Evolutionary conservation across 257 asterid species (phyloP).

Genomic region (Buddleja alternifolia): DNA sequence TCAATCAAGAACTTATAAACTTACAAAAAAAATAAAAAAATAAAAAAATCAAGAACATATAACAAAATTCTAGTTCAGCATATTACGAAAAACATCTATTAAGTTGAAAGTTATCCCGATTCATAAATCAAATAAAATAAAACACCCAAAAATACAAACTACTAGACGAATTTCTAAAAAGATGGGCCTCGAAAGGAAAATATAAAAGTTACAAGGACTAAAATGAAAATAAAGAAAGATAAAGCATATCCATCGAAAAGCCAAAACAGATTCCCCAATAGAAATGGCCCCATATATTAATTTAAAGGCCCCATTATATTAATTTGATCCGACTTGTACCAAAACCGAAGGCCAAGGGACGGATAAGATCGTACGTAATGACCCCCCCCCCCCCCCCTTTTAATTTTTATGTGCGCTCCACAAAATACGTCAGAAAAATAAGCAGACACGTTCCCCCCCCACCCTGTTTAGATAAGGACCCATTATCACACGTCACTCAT

Average conservation of each 20-base stretch:
- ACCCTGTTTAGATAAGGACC: conserved; percentile 17
- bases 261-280: not conserved
- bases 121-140: too few relatives aligned
- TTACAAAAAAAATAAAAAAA: too few relatives aligned
- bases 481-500: not conserved
- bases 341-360: conserved; percentile 13
- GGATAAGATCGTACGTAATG: conserved; percentile 30
- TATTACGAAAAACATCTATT: too few relatives aligned
- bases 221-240: not conserved
- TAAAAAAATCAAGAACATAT: too few relatives aligned
- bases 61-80: too few relatives aligned
- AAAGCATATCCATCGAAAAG: conserved; percentile 8
- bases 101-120: too few relatives aligned
- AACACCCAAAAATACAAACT: not conserved
- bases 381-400: too few relatives aligned
- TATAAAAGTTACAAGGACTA: not conserved
- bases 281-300: too few relatives aligned
- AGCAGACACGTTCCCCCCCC: conserved; percentile 12
- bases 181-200: not conserved
- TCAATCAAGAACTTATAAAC: too few relatives aligned
- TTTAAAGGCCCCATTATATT: not conserved
- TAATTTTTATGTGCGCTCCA: not conserved
- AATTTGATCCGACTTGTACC: not conserved
- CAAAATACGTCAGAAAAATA: conserved; percentile 4
- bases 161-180: not conserved